Percentiles rank a stretch among this genome's conserved stretches.
phyloP scores from a whole-genome alignment of 768 basidiomycete species.

The Russula sp. region DNA sequence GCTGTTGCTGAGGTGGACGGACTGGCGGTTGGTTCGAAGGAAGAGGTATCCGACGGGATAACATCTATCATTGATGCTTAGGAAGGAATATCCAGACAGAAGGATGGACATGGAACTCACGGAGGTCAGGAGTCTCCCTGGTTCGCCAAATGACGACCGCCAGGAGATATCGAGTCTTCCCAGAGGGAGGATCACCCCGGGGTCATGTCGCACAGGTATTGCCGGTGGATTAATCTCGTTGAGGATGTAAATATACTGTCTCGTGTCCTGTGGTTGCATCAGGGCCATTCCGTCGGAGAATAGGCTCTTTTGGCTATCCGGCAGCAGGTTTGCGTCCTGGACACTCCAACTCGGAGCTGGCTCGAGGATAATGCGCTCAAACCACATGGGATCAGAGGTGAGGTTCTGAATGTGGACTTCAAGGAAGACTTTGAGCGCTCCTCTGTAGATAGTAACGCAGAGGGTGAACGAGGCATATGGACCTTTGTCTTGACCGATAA shows the following conservation, averaged over 20 bases:
- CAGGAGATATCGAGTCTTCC: constrained; percentile 89
- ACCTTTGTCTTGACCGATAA: constrained; percentile 95
- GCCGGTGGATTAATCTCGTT: constrained; percentile 47
- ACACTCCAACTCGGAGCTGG: constrained; percentile 64
- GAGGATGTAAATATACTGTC: constrained; percentile 87
- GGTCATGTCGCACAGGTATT: constrained; percentile 49
- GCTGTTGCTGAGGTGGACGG: constrained; percentile 37
- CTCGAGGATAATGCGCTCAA: constrained; percentile 79
- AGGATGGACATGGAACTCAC: constrained; percentile 36
- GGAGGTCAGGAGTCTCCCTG: constrained; percentile 83
- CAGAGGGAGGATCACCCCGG: constrained; percentile 73
- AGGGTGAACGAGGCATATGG: constrained; percentile 69
- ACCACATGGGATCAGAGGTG: constrained; percentile 70
- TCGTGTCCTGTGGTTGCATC: constrained; percentile 79
- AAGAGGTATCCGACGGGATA: constrained; percentile 74
- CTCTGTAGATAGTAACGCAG: constrained; percentile 56
- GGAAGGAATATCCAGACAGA: not conserved
- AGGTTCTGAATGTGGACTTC: constrained; percentile 92
- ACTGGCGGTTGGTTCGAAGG: constrained; percentile 42
- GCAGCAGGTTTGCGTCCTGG: constrained; percentile 51
- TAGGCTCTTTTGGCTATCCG: constrained; percentile 37
- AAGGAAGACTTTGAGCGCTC: constrained; percentile 85
- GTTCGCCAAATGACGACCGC: constrained; percentile 82
- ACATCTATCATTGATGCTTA: constrained; percentile 44
- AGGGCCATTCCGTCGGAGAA: constrained; percentile 64